These are phyloP conservation scores for Diaporthe destruens DNA, from an alignment of 2,329 filamentous ascomycete genomes.

Conservation along the genomic window DNA sequence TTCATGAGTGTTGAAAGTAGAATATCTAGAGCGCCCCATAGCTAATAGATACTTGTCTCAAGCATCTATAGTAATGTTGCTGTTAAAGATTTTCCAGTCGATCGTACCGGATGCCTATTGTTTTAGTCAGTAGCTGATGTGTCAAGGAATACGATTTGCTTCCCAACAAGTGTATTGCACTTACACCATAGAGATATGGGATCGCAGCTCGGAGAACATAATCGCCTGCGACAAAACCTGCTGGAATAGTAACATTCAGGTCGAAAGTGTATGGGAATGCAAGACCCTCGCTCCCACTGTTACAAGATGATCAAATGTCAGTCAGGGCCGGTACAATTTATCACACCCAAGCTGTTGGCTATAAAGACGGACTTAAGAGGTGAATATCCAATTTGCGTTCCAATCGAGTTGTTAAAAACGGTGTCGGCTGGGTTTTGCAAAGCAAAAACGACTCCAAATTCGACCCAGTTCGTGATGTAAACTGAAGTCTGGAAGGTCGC, in stretches of 20 bases:
- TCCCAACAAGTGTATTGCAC: neutral
- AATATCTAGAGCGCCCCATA: no score
- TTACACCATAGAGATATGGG: slow-evolving; percentile 35
- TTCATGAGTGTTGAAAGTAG: neutral
- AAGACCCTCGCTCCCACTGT: slow-evolving; percentile 31
- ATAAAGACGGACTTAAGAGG: slow-evolving; percentile 22
- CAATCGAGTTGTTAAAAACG: slow-evolving; percentile 45
- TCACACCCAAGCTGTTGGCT: neutral
- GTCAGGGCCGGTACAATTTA: neutral
- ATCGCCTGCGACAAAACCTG: slow-evolving; percentile 19
- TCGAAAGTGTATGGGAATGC: slow-evolving; percentile 38
- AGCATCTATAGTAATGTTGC: slow-evolving; percentile 18
- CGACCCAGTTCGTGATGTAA: slow-evolving; percentile 53
- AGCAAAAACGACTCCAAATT: slow-evolving; percentile 51
- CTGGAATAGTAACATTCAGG: slow-evolving; percentile 22
- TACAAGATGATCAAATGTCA: neutral
- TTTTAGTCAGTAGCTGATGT: neutral
- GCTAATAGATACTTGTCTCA: neutral
- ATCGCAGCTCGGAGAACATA: slow-evolving; percentile 35
- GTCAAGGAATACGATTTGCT: no score
- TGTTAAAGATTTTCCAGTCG: slow-evolving; percentile 13
- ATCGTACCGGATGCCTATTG: slow-evolving; percentile 31
- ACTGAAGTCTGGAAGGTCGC: slow-evolving; percentile 47
- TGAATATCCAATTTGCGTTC: slow-evolving; percentile 49
- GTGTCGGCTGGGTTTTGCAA: slow-evolving; percentile 40